Evolutionary conservation across 345 rosid species (phyloP).

Genomic region (Citrus reticulata): DNA sequence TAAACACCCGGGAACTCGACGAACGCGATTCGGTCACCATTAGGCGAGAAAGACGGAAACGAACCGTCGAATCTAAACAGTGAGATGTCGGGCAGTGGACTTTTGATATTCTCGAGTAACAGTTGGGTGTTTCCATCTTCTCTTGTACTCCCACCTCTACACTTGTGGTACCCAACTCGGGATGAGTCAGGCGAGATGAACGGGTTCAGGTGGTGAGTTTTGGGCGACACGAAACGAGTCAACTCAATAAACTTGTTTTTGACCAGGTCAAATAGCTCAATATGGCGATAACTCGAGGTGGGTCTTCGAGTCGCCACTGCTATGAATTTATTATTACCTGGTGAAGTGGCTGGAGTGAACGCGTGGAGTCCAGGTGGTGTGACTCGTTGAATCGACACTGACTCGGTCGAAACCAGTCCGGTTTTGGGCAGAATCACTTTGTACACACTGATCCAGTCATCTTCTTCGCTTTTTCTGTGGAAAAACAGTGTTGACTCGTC

Average conservation of each 20-base stretch:
- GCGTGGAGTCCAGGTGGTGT: conserved; percentile 83
- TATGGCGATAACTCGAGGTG: conserved; percentile 55
- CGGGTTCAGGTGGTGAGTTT: conserved; percentile 76
- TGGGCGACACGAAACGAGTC: conserved; percentile 64
- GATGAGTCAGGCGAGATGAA: conserved; percentile 73
- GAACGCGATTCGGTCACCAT: conserved; percentile 70
- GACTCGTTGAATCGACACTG: conserved; percentile 52
- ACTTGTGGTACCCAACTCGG: conserved; percentile 77
- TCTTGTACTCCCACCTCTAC: conserved; percentile 52
- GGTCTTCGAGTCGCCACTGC: conserved; percentile 81
- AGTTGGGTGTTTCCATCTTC: conserved; percentile 34
- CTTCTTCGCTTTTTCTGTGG: conserved; percentile 63
- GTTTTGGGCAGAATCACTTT: conserved; percentile 40
- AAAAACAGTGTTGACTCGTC: conserved; percentile 72
- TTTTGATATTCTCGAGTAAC: conserved; percentile 57
- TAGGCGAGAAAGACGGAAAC: conserved; percentile 78
- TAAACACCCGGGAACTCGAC: conserved; percentile 73
- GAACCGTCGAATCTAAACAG: conserved; percentile 85
- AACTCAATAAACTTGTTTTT: conserved; percentile 54
- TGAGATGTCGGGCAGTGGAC: conserved; percentile 48
- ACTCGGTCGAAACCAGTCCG: conserved; percentile 29
- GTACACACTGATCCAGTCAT: conserved; percentile 74
- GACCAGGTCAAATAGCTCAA: conserved; percentile 63
- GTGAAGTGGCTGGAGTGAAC: conserved; percentile 92
- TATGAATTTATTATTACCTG: conserved; percentile 65